Percentiles rank a stretch among this genome's conserved stretches.
phyloP scores from a whole-genome alignment of 495 filamentous ascomycete species.

The Amphirosellinia nigrospora region DNA sequence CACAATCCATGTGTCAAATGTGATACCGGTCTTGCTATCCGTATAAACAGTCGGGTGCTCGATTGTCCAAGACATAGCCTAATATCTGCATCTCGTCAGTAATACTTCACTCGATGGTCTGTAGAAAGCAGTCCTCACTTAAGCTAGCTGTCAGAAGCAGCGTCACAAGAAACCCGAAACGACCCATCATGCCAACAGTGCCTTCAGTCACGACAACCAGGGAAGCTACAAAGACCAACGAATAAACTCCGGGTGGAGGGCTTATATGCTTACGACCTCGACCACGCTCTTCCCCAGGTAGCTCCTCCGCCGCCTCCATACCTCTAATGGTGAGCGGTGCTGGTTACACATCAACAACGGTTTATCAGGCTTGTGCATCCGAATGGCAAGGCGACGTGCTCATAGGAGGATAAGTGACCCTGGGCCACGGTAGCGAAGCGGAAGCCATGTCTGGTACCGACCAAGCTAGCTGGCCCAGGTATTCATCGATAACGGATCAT shows the following conservation, averaged over 20 bases:
- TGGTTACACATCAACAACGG: background rate
- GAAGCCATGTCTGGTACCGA: constrained; percentile 1
- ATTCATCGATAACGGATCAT: constrained; percentile 7
- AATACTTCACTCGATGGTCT: background rate
- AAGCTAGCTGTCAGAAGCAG: constrained; percentile 34
- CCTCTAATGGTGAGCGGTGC: background rate
- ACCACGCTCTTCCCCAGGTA: background rate
- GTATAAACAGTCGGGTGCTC: constrained; percentile 34
- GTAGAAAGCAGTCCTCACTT: constrained; percentile 23
- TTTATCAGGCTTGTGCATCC: constrained; percentile 10
- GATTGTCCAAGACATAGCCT: constrained; percentile 35
- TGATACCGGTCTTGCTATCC: constrained; percentile 41
- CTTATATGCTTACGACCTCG: constrained; percentile 19
- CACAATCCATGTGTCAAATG: constrained; percentile 38
- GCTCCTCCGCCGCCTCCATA: background rate
- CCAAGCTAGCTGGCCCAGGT: background rate
- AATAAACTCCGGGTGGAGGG: constrained; percentile 7
- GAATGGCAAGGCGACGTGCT: background rate
- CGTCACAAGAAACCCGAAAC: constrained; percentile 22
- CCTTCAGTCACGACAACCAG: constrained; percentile 18
- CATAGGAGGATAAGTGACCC: constrained; percentile 21
- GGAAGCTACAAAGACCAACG: constrained; percentile 7
- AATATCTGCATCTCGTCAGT: constrained; percentile 32
- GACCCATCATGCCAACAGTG: constrained; percentile 32
- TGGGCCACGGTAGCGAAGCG: constrained; percentile 8